Conservation (phyloP, 768 basidiomycete species). For the Psilocybe tampanensis region DNA sequence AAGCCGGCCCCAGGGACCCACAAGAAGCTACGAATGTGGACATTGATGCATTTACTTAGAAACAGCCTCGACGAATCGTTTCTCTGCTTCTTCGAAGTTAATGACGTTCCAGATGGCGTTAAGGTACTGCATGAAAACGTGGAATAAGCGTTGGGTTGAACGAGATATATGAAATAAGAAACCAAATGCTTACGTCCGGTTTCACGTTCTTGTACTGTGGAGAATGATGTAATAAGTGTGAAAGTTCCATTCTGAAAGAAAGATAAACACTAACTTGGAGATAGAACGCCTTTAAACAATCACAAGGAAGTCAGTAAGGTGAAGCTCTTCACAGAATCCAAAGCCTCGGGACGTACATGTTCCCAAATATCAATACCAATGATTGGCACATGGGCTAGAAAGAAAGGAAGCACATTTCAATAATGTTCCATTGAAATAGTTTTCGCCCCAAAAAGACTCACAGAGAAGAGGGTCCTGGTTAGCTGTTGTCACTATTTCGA, state of each 20-base stretch:
- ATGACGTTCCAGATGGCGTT: slow-evolving; percentile 94
- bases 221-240: slow-evolving; percentile 17
- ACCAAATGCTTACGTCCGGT: slow-evolving; percentile 69
- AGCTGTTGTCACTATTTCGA: slow-evolving; percentile 90
- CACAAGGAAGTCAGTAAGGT: slow-evolving; percentile 5
- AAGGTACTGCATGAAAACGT: slow-evolving; percentile 37
- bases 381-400: slow-evolving; percentile 79
- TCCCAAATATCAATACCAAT: slow-evolving; percentile 99
- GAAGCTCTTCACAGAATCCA: neutral
- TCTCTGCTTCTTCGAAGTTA: slow-evolving; percentile 93
- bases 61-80: slow-evolving; percentile 42
- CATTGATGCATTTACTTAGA: slow-evolving; percentile 11
- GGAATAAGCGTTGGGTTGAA: neutral
- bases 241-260: neutral
- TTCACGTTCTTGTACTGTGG: slow-evolving; percentile 89
- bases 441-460: too few species aligned
- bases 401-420: slow-evolving; percentile 1
- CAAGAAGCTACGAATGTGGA: neutral
- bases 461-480: slow-evolving; percentile 91
- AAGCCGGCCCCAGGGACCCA: neutral
- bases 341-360: slow-evolving; percentile 58
- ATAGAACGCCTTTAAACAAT: slow-evolving; percentile 65
- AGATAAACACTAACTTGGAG: slow-evolving; percentile 41
- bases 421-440: too few species aligned
- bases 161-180: neutral